Base-by-base conservation (phyloP, 345 rosid genomes). In the Kernera saxatilis region DNA sequence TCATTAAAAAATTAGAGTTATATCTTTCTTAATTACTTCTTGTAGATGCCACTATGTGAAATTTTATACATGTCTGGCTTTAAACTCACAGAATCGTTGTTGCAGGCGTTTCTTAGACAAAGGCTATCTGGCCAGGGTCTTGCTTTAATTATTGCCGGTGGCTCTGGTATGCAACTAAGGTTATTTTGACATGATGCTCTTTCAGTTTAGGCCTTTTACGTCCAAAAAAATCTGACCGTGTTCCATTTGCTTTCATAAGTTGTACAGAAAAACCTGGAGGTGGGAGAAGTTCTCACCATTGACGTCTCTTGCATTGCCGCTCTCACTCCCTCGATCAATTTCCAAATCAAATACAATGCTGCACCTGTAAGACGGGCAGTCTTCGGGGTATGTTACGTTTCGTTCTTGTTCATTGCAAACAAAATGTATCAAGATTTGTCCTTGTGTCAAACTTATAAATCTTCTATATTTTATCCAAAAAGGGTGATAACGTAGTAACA, bases 201-300 rank as follows among this genome's bases (percentile, higher is more conserved):
- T 41, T 51, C n/a, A 11, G 6, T 74, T 21, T 48, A 37, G 50
- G 49, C 37, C 21, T 60, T 52, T 18, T 50, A 46, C 10, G 15
- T 17, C 27, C 6, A 14, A 7, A 4, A 10, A 27, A 57, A 27
- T n/a, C 69, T 75, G 57, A 68, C 2, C 53, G 11, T 9, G 35
- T 29, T 48, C 33, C 50, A 62, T 68, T 56, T 27, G 64, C 51
- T 81, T 12, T 70, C 52, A 73, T 68, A 75, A 94, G 99, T 92
- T 81, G 87, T 88, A 73, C 98, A 94, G 90, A 94, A 92, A 82
- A 86, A 78, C 72, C 93, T 94, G 13, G 99, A 94, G 84, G 91
- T 86, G 17, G 97, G 91, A 44, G 99, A 94, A 82, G 85, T 84
- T 50, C 77, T 94, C 63, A 75, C 91, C 45, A 96, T 94, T 39